A percentile compares a stretch with the other conserved stretches of the same genome.
These are phyloP conservation scores for Triticum monococcum DNA, from an alignment of 176 grass and related monocot species.

Conservation along the genomic window DNA sequence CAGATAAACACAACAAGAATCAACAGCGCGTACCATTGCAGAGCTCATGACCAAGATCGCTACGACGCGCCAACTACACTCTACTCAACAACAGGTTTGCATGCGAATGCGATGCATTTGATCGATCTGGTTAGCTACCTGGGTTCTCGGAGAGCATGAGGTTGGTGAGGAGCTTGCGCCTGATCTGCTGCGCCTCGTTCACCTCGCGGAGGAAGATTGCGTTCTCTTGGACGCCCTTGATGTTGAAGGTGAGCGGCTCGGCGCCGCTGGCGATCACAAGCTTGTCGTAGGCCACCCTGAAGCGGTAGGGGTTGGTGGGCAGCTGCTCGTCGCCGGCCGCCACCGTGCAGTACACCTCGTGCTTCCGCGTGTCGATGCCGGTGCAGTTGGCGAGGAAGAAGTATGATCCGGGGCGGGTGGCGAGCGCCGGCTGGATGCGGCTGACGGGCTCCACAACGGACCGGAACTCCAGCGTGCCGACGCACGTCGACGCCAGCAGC, in stretches of 20 bases:
- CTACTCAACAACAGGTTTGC: not conserved
- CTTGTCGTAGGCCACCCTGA: constrained; percentile 93
- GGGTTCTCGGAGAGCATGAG: constrained; percentile 96
- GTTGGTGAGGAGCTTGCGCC: constrained; percentile 78
- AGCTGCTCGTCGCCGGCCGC: constrained; percentile 33
- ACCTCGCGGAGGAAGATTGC: constrained; percentile 93
- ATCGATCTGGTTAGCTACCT: constrained; percentile 25
- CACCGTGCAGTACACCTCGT: constrained; percentile 72
- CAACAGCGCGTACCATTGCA: not conserved
- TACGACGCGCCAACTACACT: not conserved
- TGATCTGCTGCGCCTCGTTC: constrained; percentile 87
- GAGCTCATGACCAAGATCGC: not conserved
- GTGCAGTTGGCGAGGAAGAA: constrained; percentile 77
- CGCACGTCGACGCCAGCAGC: constrained; percentile 89
- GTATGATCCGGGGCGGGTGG: constrained; percentile 59
- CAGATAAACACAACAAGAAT: not conserved
- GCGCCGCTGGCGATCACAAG: constrained; percentile 88
- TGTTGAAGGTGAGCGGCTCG: constrained; percentile 81
- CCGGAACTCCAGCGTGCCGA: constrained; percentile 87
- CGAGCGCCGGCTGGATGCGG: constrained; percentile 79
- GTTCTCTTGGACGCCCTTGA: constrained; percentile 82
- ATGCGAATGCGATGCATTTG: not conserved
- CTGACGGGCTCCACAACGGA: constrained; percentile 88
- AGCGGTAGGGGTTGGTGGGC: constrained; percentile 49
- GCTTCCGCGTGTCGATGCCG: constrained; percentile 56